Conservation (phyloP, 2,329 filamentous ascomycete species). For the Colletotrichum navitas region DNA sequence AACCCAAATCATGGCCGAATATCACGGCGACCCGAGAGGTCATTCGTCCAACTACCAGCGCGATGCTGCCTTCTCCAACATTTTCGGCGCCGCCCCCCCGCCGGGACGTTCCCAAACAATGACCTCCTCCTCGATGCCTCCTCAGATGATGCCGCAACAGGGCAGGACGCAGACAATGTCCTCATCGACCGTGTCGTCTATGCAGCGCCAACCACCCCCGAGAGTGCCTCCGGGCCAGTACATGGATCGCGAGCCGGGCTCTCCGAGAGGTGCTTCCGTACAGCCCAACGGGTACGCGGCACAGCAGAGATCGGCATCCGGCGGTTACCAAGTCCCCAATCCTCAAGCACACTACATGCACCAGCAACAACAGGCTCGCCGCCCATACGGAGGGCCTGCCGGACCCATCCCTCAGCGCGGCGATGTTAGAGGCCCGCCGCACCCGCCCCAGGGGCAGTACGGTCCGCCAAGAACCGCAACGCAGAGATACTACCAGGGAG, state of each 20-base stretch:
- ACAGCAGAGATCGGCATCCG: constrained; percentile 63
- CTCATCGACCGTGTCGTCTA: constrained; percentile 58
- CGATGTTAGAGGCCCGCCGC: constrained; percentile 68
- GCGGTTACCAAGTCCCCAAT: constrained; percentile 60
- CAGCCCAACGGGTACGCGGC: constrained; percentile 50
- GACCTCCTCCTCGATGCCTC: constrained; percentile 79
- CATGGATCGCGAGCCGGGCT: constrained; percentile 53
- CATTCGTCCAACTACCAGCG: constrained; percentile 76
- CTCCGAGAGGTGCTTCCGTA: constrained; percentile 55
- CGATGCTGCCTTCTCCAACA: constrained; percentile 95
- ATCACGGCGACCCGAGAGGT: constrained; percentile 63
- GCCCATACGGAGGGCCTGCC: constrained; percentile 59
- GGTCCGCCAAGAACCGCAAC: constrained; percentile 56
- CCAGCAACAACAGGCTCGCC: constrained; percentile 57
- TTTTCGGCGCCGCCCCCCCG: constrained; percentile 89
- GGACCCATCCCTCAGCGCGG: constrained; percentile 62
- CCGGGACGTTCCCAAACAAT: constrained; percentile 95
- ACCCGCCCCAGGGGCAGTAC: constrained; percentile 50
- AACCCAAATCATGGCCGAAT: constrained; percentile 66
- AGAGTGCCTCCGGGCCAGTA: constrained; percentile 59
- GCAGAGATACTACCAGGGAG: constrained; percentile 72
- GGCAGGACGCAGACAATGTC: constrained; percentile 83
- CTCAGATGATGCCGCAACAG: constrained; percentile 61
- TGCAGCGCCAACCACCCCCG: constrained; percentile 75
- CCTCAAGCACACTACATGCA: constrained; percentile 61